Conservation (phyloP, 75 land plant species). For the Gnetum montanum region DNA sequence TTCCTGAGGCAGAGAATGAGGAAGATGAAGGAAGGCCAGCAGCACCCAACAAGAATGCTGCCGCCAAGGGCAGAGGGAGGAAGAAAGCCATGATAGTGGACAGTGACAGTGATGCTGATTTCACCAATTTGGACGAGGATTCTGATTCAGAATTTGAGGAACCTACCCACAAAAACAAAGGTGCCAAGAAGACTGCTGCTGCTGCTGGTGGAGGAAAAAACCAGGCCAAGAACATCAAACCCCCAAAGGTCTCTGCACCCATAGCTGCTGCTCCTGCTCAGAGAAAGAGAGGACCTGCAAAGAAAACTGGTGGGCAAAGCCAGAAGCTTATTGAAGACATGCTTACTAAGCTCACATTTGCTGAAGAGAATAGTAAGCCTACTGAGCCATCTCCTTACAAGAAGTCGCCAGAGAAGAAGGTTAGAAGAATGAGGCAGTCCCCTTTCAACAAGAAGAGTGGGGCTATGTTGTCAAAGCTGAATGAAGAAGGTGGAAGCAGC, state of each 20-base stretch:
- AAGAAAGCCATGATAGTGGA: conserved; percentile 27
- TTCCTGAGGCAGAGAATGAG: conserved; percentile 21
- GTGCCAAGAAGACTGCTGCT: conserved; percentile 6
- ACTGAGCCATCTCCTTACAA: conserved; percentile 10
- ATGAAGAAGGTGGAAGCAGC: background rate
- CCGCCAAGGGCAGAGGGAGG: conserved; percentile 14
- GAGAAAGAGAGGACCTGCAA: conserved; percentile 23
- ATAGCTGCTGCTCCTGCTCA: conserved; percentile 14
- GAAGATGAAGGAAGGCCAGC: background rate
- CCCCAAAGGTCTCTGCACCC: conserved; percentile 8
- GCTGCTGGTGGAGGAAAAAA: too few relatives aligned
- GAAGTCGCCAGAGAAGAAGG: conserved; percentile 71
- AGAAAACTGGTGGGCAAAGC: conserved; percentile 17
- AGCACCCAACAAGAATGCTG: conserved; percentile 6
- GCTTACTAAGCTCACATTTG: conserved; percentile 31
- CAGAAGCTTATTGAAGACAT: conserved; percentile 52
- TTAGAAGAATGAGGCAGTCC: conserved; percentile 83
- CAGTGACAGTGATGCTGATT: conserved; percentile 15
- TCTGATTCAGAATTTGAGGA: conserved; percentile 12
- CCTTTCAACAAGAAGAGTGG: conserved; percentile 95
- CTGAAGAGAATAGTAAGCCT: conserved; percentile 14
- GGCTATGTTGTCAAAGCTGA: conserved; percentile 31
- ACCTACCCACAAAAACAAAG: background rate
- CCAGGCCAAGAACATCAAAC: conserved; percentile 8
- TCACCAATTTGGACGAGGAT: conserved; percentile 3